Base-by-base conservation (phyloP, 257 asterid species). In the Marsdenia floribunda region DNA sequence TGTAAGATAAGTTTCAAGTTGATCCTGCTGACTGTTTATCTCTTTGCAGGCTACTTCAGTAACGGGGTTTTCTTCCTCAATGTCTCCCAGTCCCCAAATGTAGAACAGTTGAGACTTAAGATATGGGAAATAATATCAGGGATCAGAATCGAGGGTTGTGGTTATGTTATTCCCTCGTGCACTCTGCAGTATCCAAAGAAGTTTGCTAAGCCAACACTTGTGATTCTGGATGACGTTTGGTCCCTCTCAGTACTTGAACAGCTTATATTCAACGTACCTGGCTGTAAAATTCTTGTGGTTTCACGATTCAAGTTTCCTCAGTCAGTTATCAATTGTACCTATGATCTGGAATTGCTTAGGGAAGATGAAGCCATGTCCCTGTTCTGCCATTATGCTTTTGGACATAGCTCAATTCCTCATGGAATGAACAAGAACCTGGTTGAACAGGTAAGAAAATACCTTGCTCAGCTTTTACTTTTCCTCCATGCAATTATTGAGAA, bases 211-310 rank as follows among this genome's bases (percentile, higher is more conserved):
- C 81, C 87, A 21, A 65, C 86, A 10, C 88, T 93, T 33, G 57
- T 93, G 66, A 85, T 93, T 71, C 90, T 93, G 69, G 97, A 93
- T 76, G 98, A 93, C 80, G 91, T 93, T 75, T 93, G 98, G 98
- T 86, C 93, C 0, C 90, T 84, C 59, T 82, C 96, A 2, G 93
- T 86, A 10, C 88, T 91, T 18, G 92, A 91, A 53, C 90, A 90
- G 42, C 85, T 93, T 19, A 65, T 83, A 66, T 44, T 81, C 76
- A 87, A 79, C 75, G 75, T 86, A 57, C 96, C 96, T 7, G 92
- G 97, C 53, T 88, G 96, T 89, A 91, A 86, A 74, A 82, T 86
- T 78, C 88, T 93, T 5, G 96, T 91, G 16, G 96, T 91, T 77
- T 93, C 98, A 12, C 85, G 98, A 16, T 75, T 83, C 72, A 91